Evolutionary conservation across 2,329 filamentous ascomycete genomes (phyloP).

Genomic region (Beauveria varroae): DNA sequence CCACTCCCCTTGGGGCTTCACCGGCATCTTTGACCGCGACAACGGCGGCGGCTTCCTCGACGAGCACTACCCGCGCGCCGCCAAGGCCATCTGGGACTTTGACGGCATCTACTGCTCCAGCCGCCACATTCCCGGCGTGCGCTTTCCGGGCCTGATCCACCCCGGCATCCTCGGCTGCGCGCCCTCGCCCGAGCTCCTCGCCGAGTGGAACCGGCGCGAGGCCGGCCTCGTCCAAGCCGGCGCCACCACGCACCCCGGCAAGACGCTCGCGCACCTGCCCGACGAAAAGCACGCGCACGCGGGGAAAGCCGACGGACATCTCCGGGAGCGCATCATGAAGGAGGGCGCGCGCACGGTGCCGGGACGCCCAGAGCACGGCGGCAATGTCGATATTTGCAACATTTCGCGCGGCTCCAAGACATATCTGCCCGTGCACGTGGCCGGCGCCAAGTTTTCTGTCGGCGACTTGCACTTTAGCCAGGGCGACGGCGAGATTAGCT

Average conservation of each 20-base stretch:
- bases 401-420: conserved; percentile 72
- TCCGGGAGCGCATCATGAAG: conserved; percentile 59
- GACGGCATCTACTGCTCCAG: conserved; percentile 65
- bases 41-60: conserved; percentile 89
- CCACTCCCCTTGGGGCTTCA: conserved; percentile 84
- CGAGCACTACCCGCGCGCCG: conserved; percentile 73
- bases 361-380: conserved; percentile 76
- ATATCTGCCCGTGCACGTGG: conserved; percentile 80
- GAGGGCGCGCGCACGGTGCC: conserved; percentile 85
- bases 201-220: conserved; percentile 78
- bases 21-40: conserved; percentile 67
- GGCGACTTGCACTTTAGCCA: conserved; percentile 84
- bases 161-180: conserved; percentile 88
- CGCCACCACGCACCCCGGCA: conserved; percentile 48
- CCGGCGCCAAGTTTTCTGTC: conserved; percentile 82
- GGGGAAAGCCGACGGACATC: conserved; percentile 49
- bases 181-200: conserved; percentile 68
- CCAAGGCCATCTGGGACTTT: conserved; percentile 54
- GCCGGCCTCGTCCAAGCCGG: conserved; percentile 63
- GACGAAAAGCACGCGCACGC: conserved; percentile 65
- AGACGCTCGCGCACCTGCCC: conserved; percentile 68
- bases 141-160: conserved; percentile 84
- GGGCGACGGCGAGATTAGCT: conserved; percentile 86
- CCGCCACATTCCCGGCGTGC: conserved; percentile 78
- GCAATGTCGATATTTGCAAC: conserved; percentile 90